Percentiles rank a stretch among this genome's conserved stretches.
phyloP scores from a whole-genome alignment of 768 basidiomycete genomes.

The Grammothele lineata region DNA sequence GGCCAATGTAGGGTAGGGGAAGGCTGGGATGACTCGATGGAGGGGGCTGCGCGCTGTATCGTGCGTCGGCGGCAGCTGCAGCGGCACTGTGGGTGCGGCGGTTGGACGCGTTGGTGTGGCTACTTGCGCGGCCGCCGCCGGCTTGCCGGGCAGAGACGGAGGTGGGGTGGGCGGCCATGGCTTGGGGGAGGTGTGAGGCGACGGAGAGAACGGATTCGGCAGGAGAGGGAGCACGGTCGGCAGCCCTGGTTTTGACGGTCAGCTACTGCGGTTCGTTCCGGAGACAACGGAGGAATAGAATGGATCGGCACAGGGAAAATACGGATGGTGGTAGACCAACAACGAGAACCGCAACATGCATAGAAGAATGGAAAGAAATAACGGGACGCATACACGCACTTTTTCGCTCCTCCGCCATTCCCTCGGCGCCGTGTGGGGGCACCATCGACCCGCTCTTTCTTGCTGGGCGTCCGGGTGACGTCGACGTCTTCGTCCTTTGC shows the following conservation, averaged over 20 bases:
- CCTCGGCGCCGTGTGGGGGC: conserved; percentile 34
- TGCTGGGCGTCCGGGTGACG: conserved; percentile 54
- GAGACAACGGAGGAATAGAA: background rate
- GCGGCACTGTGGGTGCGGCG: conserved; percentile 19
- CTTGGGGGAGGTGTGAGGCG: conserved; percentile 53
- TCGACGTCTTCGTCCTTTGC: conserved; percentile 65
- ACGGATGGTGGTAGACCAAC: background rate
- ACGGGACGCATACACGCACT: conserved; percentile 41
- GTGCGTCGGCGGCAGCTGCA: conserved; percentile 32
- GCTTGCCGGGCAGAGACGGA: conserved; percentile 27
- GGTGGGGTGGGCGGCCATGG: conserved; percentile 24
- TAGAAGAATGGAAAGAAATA: conserved; percentile 1
- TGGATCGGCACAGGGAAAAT: too few species aligned
- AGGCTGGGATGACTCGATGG: conserved; percentile 54
- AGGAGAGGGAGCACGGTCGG: conserved; percentile 64
- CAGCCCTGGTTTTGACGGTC: conserved; percentile 7
- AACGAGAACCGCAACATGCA: background rate
- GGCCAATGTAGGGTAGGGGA: conserved; percentile 36
- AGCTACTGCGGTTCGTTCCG: background rate
- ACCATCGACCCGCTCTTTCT: conserved; percentile 47
- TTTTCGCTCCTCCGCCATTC: conserved; percentile 57
- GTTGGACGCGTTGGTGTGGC: conserved; percentile 14
- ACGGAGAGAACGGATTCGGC: conserved; percentile 71
- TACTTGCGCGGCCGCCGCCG: conserved; percentile 27
- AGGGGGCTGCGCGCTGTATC: conserved; percentile 47